Evolutionary conservation across 768 basidiomycete genomes (phyloP), one percentile per base, ranked within the genome.

Genomic region (Lactifluus echinatus): DNA sequence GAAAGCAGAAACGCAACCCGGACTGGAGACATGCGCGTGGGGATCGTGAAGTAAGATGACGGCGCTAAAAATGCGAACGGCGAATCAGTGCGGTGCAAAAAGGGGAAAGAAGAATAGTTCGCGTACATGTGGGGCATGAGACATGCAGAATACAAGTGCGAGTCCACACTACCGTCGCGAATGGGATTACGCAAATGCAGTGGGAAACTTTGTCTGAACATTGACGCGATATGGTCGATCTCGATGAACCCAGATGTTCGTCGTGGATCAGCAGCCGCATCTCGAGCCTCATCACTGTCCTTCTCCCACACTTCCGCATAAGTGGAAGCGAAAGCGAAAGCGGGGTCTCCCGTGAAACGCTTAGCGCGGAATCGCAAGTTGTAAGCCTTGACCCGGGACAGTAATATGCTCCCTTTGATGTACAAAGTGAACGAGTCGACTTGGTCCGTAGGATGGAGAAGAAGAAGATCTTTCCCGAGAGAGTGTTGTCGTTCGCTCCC

Each of bases 1-100:
- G 62, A 82, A 74, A 14, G 86, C 83, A 40, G 85, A 88, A 40
- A 81, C 74, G 63, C 87, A 89, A 34, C 79, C 79, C 17, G 75
- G 74, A 45, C 69, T 72, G 24, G 74, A 73, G 46, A 85, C 73
- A 57, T 80, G 78, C 17, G 87, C 85, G 64, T 88, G 86, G 3
- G 86, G 85, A 61, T 90, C 88, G 63, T 89, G 88, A 40, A 90
- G 70, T 19, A 88, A 72, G 50, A 90, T 84, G 14, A 72, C 79
- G 6, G 84, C 79, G 12, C 88, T 90, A 61, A 36, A 45, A 31
- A 63, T 28, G 14, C 47, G 24, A 45, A 46, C 17, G 12, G 15
- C 39, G 23, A 43, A 8, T 50, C 11, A 31, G 45, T 12, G 29
- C 36, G 37, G 47, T 17, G 28, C 19, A 70, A 61, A 72, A 67